Evolutionary conservation across 257 asterid genomes (phyloP).

Genomic region (Lycium ferocissimum): DNA sequence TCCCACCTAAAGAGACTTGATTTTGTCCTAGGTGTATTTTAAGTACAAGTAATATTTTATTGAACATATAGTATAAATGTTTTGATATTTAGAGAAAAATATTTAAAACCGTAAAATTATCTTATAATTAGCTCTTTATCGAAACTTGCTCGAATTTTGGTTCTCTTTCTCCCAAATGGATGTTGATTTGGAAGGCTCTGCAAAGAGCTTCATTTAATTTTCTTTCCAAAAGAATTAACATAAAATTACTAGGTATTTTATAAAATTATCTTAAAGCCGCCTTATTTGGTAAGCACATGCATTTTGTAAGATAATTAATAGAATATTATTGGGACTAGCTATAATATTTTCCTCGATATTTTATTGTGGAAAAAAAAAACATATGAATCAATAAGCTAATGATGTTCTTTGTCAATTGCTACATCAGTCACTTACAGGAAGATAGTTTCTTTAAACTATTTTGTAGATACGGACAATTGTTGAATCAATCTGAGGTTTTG

Average conservation of each 20-base stretch:
- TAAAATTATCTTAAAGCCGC: not conserved
- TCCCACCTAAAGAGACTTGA: not conserved
- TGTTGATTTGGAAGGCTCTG: not conserved
- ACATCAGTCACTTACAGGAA: not conserved
- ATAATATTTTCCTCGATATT: not conserved
- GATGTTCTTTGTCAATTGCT: not conserved
- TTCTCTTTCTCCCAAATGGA: not conserved
- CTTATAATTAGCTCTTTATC: not conserved
- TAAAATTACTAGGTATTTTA: not conserved
- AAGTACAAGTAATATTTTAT: not conserved
- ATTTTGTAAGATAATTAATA: not conserved
- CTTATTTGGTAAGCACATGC: conserved; percentile 1
- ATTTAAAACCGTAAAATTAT: no score
- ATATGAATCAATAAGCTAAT: not conserved
- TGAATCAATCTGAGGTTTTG: no score
- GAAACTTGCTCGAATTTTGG: not conserved
- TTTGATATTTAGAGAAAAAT: not conserved
- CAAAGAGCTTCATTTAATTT: not conserved
- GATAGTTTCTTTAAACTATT: not conserved
- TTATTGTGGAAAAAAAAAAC: not conserved
- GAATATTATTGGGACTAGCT: not conserved
- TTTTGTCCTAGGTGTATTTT: not conserved
- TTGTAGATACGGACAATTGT: not conserved
- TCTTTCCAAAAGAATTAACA: not conserved
- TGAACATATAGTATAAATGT: not conserved